Evolutionary conservation across 345 rosid genomes (phyloP).

Genomic region (Syzygium grande): DNA sequence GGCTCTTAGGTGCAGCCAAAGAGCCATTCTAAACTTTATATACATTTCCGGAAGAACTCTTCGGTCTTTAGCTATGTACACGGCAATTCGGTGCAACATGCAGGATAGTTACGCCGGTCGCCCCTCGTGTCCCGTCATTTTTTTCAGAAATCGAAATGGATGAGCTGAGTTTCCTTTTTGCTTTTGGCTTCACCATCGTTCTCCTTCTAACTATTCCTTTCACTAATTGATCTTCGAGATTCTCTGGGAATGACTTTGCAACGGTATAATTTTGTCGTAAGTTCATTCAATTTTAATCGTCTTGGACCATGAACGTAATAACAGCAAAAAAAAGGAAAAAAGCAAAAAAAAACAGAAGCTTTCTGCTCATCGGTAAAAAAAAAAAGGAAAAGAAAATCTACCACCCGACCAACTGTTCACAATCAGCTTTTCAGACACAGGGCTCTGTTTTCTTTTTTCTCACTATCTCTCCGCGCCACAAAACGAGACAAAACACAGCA

Average conservation of each 20-base stretch:
- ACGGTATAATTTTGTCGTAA: neutral
- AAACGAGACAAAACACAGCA: neutral
- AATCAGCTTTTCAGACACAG: neutral
- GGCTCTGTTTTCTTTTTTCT: neutral
- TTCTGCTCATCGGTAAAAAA: neutral
- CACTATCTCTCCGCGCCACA: neutral
- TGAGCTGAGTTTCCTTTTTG: no score
- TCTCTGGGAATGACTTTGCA: neutral
- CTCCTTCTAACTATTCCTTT: neutral
- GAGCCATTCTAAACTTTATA: no score
- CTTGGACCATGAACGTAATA: neutral
- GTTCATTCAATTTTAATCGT: neutral
- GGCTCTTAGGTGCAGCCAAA: no score
- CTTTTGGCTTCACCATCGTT: neutral
- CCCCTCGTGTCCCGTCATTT: no score
- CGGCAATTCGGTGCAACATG: no score
- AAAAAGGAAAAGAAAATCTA: neutral
- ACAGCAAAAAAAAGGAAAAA: neutral
- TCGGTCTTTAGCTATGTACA: no score
- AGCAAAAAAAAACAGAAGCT: neutral
- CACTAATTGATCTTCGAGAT: no score
- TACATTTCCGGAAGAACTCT: no score
- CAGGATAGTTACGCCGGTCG: no score
- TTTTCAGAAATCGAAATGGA: neutral
- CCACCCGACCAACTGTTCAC: neutral